Evolutionary conservation across 2,329 filamentous ascomycete genomes (phyloP).

Genomic region (Tolypocladium pustulatum): DNA sequence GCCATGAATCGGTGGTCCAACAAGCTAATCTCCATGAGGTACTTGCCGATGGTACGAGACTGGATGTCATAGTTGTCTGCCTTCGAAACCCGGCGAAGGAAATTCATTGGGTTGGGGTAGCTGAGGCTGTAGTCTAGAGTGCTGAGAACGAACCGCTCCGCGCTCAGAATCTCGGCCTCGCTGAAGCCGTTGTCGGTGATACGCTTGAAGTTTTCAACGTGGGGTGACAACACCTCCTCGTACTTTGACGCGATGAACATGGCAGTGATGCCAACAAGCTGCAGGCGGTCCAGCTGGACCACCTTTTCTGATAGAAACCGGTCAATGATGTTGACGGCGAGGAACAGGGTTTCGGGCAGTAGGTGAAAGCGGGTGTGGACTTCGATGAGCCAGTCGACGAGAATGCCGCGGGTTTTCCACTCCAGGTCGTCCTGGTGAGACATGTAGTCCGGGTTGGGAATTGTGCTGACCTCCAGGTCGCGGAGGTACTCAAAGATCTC

Average conservation of each 20-base stretch:
- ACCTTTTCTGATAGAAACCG: conserved; percentile 94
- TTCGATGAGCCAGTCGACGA: conserved; percentile 97
- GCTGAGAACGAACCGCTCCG: conserved; percentile 88
- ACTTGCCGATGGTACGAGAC: conserved; percentile 93
- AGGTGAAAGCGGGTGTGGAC: conserved; percentile 96
- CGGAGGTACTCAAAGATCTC: conserved; percentile 96
- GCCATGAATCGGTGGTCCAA: conserved; percentile 90
- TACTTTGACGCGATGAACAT: conserved; percentile 99
- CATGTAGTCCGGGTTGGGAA: conserved; percentile 93
- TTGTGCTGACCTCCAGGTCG: conserved; percentile 66
- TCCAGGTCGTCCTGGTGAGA: conserved; percentile 87
- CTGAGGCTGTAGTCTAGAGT: conserved; percentile 94
- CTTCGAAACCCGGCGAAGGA: conserved; percentile 95
- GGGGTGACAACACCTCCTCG: conserved; percentile 93
- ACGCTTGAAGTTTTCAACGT: conserved; percentile 93
- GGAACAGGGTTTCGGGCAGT: conserved; percentile 89
- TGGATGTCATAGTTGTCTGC: conserved; percentile 99
- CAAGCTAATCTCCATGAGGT: conserved; percentile 92
- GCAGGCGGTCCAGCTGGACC: conserved; percentile 89
- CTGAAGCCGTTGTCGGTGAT: conserved; percentile 95
- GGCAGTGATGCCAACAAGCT: conserved; percentile 92
- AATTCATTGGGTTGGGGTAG: conserved; percentile 99
- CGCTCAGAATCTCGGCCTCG: conserved; percentile 88
- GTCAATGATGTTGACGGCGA: conserved; percentile 96
- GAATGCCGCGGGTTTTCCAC: conserved; percentile 97